Evolutionary conservation across 495 filamentous ascomycete genomes (phyloP).

Genomic region (Aspergillus sparsus): DNA sequence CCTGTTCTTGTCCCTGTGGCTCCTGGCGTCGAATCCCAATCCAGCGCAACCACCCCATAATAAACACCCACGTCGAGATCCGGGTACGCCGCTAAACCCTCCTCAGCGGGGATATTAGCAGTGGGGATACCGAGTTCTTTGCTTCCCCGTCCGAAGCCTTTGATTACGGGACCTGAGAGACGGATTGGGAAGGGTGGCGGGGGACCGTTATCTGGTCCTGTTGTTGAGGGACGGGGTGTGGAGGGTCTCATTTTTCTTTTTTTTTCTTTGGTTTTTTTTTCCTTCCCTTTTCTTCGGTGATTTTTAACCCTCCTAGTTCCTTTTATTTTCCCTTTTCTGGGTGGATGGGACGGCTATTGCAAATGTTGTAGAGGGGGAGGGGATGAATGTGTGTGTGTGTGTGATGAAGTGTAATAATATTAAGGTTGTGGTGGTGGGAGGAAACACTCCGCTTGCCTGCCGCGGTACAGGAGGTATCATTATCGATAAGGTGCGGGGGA

Average conservation of each 20-base stretch:
- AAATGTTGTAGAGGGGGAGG: conserved; percentile 10
- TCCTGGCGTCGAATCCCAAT: conserved; percentile 30
- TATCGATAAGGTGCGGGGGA: too few species aligned
- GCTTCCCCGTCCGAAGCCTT: conserved; percentile 90
- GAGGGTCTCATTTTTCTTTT: conserved; percentile 38
- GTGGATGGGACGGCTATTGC: too few species aligned
- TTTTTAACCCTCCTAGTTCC: too few species aligned
- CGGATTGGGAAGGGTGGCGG: conserved; percentile 75
- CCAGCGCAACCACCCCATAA: conserved; percentile 80
- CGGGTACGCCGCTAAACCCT: conserved; percentile 69
- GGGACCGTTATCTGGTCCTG: conserved; percentile 72
- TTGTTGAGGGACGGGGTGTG: conserved; percentile 58
- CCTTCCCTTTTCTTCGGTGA: too few species aligned
- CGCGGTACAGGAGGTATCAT: too few species aligned
- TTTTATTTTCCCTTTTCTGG: too few species aligned
- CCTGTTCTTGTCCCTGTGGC: not conserved
- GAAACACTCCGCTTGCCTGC: too few species aligned
- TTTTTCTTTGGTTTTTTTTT: not conserved
- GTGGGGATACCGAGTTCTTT: conserved; percentile 97
- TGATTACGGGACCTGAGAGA: conserved; percentile 81
- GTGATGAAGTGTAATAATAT: not conserved
- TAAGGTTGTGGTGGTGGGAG: not conserved
- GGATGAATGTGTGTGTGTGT: not conserved
- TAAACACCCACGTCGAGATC: conserved; percentile 79
- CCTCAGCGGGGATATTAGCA: conserved; percentile 83